phyloP scores from a whole-genome alignment of 441 rosid species.

The Euphorbia celastroides region DNA sequence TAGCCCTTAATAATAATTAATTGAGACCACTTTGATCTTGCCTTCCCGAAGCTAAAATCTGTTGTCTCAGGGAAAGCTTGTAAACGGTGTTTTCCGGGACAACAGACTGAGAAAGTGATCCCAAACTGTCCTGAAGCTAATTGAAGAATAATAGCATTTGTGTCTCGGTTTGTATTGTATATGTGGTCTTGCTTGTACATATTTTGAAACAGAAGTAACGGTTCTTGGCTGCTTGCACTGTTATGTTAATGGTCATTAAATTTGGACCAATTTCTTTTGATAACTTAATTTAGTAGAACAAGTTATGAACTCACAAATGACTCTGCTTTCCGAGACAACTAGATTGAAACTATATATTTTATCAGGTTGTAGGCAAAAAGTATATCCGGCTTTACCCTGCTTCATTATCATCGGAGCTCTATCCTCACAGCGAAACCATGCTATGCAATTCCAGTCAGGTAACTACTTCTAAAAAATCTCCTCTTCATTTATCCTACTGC shows the following conservation, averaged over 20 bases:
- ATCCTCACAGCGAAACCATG: constrained; percentile 80
- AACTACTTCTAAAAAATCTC: constrained; percentile 10
- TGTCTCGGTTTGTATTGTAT: background rate
- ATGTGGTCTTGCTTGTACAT: background rate
- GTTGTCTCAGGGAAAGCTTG: too few relatives aligned
- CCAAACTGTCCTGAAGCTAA: too few relatives aligned
- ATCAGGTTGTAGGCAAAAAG: constrained; percentile 88
- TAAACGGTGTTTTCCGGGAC: too few relatives aligned
- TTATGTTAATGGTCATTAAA: background rate
- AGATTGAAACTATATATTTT: background rate
- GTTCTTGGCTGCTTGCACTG: background rate
- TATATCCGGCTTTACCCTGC: constrained; percentile 79
- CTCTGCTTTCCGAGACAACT: background rate
- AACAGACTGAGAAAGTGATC: too few relatives aligned
- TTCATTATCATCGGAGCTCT: constrained; percentile 63
- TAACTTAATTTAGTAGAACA: background rate
- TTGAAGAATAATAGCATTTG: background rate
- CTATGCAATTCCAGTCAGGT: constrained; percentile 93
- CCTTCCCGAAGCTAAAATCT: too few relatives aligned
- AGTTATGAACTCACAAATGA: background rate
- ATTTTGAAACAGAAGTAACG: background rate
- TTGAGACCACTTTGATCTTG: too few relatives aligned
- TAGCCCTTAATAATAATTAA: too few relatives aligned
- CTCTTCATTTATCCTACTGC: background rate
- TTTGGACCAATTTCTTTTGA: background rate